These are phyloP conservation scores for Ricinus communis DNA, from an alignment of 345 rosid genomes.

Conservation along the genomic window DNA sequence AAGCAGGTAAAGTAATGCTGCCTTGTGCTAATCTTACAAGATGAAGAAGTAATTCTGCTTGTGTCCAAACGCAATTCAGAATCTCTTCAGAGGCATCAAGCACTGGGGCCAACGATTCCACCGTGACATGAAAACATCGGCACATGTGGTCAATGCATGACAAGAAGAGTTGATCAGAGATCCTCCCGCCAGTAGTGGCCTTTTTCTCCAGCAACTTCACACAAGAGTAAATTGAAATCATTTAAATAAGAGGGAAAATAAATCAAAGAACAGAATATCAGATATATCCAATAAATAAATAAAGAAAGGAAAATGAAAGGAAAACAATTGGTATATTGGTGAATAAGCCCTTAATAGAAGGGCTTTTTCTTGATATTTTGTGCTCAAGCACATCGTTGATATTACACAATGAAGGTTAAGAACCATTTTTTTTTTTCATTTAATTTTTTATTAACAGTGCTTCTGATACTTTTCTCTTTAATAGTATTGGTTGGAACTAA, in stretches of 20 bases:
- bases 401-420: neutral
- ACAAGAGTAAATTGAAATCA: slow-evolving; percentile 3
- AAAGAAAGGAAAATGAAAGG: neutral
- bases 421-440: neutral
- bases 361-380: neutral
- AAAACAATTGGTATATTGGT: neutral
- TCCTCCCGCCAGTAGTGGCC: slow-evolving; percentile 34
- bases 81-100: slow-evolving; percentile 52
- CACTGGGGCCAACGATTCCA: slow-evolving; percentile 47
- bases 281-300: neutral
- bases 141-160: slow-evolving; percentile 55
- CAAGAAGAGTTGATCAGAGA: slow-evolving; percentile 49
- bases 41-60: slow-evolving; percentile 64
- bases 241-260: slow-evolving; percentile 10
- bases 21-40: slow-evolving; percentile 49
- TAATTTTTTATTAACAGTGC: neutral
- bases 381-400: neutral
- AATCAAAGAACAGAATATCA: neutral
- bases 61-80: slow-evolving; percentile 60
- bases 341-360: neutral
- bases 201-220: slow-evolving; percentile 43
- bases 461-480: neutral
- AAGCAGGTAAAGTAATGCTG: slow-evolving; percentile 42
- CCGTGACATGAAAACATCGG: slow-evolving; percentile 34
- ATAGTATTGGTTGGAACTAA: neutral